These are phyloP conservation scores for Pseudogymnoascus sp. DNA, from an alignment of 2,329 filamentous ascomycete genomes.

Conservation along the genomic window DNA sequence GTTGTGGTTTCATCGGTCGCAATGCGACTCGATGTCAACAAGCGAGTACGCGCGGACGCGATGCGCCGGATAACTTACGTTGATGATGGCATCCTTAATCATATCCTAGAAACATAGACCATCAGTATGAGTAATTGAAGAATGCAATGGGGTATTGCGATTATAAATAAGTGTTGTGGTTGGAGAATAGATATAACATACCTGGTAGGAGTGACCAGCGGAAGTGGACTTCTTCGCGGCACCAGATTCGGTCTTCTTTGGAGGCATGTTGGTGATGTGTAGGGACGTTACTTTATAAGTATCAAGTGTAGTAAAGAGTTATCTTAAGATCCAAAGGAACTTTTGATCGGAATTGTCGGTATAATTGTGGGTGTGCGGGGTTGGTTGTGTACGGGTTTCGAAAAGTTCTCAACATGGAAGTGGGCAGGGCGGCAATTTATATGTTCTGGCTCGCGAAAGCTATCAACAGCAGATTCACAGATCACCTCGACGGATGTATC, in stretches of 20 bases:
- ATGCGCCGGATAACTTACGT: constrained; percentile 55
- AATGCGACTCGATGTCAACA: constrained; percentile 10
- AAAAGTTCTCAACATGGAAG: constrained; percentile 8
- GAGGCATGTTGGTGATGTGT: constrained; percentile 10
- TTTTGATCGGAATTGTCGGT: background rate
- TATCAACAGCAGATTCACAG: constrained; percentile 7
- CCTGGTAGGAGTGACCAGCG: constrained; percentile 10
- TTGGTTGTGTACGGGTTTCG: constrained; percentile 7
- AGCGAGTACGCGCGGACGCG: constrained; percentile 19
- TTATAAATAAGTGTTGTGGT: background rate
- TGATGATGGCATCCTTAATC: constrained; percentile 65
- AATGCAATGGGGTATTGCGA: background rate
- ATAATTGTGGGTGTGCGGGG: constrained; percentile 7
- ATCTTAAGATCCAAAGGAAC: background rate
- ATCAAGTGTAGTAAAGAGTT: background rate
- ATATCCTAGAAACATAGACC: constrained; percentile 38
- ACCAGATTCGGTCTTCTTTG: constrained; percentile 10
- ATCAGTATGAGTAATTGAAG: background rate
- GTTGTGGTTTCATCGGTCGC: constrained; percentile 9
- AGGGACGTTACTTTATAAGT: background rate
- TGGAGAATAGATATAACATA: background rate
- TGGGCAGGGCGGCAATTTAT: constrained; percentile 2
- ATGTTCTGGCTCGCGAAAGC: constrained; percentile 4
- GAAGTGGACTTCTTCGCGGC: constrained; percentile 11
- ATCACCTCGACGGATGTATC: background rate